Percentiles rank a stretch among this genome's conserved stretches.
These are phyloP conservation scores for Leccinum truebloodii DNA, from an alignment of 768 basidiomycete species.

Conservation along the genomic window DNA sequence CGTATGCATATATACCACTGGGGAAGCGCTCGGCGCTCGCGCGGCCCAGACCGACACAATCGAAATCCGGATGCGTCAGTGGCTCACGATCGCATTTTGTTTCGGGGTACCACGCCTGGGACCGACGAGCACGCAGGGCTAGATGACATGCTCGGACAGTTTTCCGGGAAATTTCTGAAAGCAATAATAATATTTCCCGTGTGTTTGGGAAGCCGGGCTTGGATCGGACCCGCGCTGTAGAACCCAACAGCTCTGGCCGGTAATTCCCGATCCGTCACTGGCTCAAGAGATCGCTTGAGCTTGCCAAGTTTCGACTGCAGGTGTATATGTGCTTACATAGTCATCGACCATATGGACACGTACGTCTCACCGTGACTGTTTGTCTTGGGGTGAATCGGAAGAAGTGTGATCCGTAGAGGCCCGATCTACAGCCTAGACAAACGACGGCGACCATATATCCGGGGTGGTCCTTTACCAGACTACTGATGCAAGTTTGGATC, in stretches of 20 bases:
- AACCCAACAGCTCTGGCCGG: background rate
- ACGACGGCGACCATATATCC: too few species aligned
- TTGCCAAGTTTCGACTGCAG: background rate
- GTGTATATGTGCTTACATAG: too few species aligned
- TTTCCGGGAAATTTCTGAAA: background rate
- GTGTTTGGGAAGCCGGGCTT: too few species aligned
- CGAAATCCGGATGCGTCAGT: background rate
- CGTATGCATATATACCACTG: background rate
- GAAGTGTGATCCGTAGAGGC: background rate
- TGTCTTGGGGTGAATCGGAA: too few species aligned
- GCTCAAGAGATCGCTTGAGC: too few species aligned
- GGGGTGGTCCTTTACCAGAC: too few species aligned
- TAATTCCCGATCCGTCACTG: background rate
- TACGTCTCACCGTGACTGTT: too few species aligned
- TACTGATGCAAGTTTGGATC: too few species aligned
- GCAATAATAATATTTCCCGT: background rate
- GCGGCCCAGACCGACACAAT: background rate
- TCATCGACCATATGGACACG: too few species aligned
- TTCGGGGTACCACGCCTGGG: background rate
- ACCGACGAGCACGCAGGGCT: too few species aligned
- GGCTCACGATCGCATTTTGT: background rate
- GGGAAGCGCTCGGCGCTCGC: background rate
- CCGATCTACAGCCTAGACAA: background rate
- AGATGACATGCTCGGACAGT: too few species aligned
- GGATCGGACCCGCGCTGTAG: too few species aligned